Conservation (phyloP, 176 grass and related monocot genomes). For the Rhynchospora pubera region DNA sequence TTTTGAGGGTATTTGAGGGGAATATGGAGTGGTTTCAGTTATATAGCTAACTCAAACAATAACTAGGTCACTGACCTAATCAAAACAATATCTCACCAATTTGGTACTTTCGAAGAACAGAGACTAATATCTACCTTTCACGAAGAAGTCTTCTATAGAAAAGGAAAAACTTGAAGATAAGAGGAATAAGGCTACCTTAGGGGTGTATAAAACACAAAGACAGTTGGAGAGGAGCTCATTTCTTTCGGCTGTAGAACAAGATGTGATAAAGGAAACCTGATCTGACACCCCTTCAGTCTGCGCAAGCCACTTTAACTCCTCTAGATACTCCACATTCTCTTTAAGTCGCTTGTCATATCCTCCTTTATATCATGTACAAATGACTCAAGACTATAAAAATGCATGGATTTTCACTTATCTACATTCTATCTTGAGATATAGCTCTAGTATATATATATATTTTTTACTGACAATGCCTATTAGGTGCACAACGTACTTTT, state of each 20-base stretch:
- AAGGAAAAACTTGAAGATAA: not conserved
- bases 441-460: not conserved
- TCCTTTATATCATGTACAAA: conserved; percentile 37
- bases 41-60: not conserved
- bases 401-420: not conserved
- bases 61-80: too few species aligned
- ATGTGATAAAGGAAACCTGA: conserved; percentile 69
- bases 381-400: conserved; percentile 11
- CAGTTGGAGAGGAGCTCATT: conserved; percentile 85
- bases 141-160: not conserved
- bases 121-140: not conserved
- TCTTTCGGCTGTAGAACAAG: conserved; percentile 86
- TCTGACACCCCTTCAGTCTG: conserved; percentile 45
- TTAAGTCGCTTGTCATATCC: conserved; percentile 87
- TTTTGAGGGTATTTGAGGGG: too few species aligned
- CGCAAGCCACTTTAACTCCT: conserved; percentile 70
- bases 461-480: not conserved
- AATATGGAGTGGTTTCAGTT: not conserved
- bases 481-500: not conserved
- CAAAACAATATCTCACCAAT: too few species aligned
- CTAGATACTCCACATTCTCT: conserved; percentile 91
- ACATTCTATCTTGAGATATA: not conserved
- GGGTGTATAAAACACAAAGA: conserved; percentile 88
- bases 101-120: not conserved
- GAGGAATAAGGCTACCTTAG: conserved; percentile 45